A percentile compares a stretch with the other conserved stretches of the same genome.
Conservation (phyloP, 768 basidiomycete species). For the Butyriboletus loyo region DNA sequence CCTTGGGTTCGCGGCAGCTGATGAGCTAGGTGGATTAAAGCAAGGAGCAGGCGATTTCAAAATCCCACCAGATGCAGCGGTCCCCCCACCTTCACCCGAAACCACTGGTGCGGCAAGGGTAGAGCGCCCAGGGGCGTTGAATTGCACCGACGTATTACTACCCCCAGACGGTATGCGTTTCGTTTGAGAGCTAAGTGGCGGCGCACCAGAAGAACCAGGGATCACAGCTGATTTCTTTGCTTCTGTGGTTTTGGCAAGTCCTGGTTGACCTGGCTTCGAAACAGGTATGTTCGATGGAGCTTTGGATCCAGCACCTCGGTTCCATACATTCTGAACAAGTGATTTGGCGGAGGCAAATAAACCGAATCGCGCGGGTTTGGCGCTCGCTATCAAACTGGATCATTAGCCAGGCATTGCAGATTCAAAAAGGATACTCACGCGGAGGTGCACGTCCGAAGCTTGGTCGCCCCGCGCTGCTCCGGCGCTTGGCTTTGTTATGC, state of each 20-base stretch:
- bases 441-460: slow-evolving; percentile 41
- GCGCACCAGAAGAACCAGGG: slow-evolving; percentile 23
- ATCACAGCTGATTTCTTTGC: slow-evolving; percentile 21
- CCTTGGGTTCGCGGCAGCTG: slow-evolving; percentile 11
- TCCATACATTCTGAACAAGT: slow-evolving; percentile 73
- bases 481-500: slow-evolving; percentile 59
- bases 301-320: slow-evolving; percentile 43
- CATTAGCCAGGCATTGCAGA: slow-evolving; percentile 3
- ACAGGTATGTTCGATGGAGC: slow-evolving; percentile 25
- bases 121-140: slow-evolving; percentile 7
- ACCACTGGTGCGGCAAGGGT: slow-evolving; percentile 11
- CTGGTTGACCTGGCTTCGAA: slow-evolving; percentile 22
- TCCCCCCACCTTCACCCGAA: slow-evolving; percentile 4
- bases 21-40: slow-evolving; percentile 10
- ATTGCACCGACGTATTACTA: slow-evolving; percentile 5
- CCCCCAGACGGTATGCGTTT: slow-evolving; percentile 17
- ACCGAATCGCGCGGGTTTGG: slow-evolving; percentile 54
- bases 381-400: slow-evolving; percentile 34
- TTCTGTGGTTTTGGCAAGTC: slow-evolving; percentile 3
- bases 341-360: slow-evolving; percentile 70
- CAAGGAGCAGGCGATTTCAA: slow-evolving; percentile 22
- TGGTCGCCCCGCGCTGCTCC: slow-evolving; percentile 59
- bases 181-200: slow-evolving; percentile 16
- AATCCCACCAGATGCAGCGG: slow-evolving; percentile 13
- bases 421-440: slow-evolving; percentile 32